Conservation (phyloP, 2,329 filamentous ascomycete species). For the Aspergillus quadrilineatus region DNA sequence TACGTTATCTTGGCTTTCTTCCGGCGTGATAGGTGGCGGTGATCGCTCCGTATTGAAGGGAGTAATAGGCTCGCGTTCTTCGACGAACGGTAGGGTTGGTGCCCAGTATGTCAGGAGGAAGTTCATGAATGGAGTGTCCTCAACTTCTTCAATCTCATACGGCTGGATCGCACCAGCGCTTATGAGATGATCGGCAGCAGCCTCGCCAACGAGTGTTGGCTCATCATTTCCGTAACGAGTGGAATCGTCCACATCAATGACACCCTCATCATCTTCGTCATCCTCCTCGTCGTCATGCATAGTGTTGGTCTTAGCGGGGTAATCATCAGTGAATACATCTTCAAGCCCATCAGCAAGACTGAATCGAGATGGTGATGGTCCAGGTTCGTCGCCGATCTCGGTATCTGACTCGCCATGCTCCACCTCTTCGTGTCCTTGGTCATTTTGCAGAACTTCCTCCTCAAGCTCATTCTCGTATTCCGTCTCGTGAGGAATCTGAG, state of each 20-base stretch:
- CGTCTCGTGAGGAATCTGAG: not conserved
- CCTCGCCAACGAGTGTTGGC: slow-evolving; percentile 20
- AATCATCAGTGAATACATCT: slow-evolving; percentile 21
- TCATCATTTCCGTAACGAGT: slow-evolving; percentile 18
- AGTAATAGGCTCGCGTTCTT: not conserved
- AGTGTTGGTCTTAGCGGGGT: not conserved
- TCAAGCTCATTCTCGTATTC: not conserved
- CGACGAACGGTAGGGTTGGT: slow-evolving; percentile 1
- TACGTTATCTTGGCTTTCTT: not conserved
- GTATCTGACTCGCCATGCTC: not conserved
- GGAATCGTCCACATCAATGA: not conserved
- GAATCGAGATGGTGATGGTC: not conserved
- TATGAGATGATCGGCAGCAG: slow-evolving; percentile 10
- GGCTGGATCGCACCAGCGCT: slow-evolving; percentile 17
- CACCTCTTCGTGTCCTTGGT: not conserved
- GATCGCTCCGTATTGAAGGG: not conserved
- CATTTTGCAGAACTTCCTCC: not conserved
- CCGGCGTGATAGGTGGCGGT: not conserved
- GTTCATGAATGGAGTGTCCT: slow-evolving; percentile 15
- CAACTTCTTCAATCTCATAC: slow-evolving; percentile 24
- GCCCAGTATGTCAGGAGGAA: slow-evolving; percentile 7
- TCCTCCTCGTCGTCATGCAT: not conserved
- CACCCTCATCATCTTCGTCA: not conserved
- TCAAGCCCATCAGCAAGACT: slow-evolving; percentile 18
- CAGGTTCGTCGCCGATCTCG: not conserved